Percentiles rank a stretch among this genome's conserved stretches.
phyloP scores from a whole-genome alignment of 345 rosid genomes.

The Linum trigynum region DNA sequence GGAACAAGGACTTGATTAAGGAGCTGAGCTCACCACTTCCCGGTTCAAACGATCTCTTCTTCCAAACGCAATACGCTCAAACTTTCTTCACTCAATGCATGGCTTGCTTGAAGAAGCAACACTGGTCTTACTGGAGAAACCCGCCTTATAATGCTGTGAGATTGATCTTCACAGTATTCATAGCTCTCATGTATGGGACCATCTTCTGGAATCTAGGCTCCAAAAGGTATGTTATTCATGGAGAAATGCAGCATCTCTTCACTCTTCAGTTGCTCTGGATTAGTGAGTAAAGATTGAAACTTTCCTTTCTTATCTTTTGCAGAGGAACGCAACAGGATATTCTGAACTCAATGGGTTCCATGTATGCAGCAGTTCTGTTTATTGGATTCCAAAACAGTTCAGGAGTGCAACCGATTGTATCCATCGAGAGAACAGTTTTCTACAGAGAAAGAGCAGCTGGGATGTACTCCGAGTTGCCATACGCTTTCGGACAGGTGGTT shows the following conservation, averaged over 20 bases:
- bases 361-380: slow-evolving; percentile 56
- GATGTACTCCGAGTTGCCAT: slow-evolving; percentile 66
- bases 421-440: slow-evolving; percentile 56
- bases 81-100: slow-evolving; percentile 35
- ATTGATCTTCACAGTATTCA: slow-evolving; percentile 41
- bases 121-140: slow-evolving; percentile 55
- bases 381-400: slow-evolving; percentile 46
- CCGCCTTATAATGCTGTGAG: slow-evolving; percentile 43
- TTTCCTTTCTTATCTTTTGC: slow-evolving; percentile 6
- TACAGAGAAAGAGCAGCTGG: slow-evolving; percentile 70
- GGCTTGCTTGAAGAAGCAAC: slow-evolving; percentile 66
- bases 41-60: slow-evolving; percentile 37
- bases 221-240: slow-evolving; percentile 27
- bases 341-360: slow-evolving; percentile 55
- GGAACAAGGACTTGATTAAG: slow-evolving; percentile 44
- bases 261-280: neutral
- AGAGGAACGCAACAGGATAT: slow-evolving; percentile 41
- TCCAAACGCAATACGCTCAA: slow-evolving; percentile 39
- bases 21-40: slow-evolving; percentile 38
- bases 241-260: neutral
- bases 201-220: slow-evolving; percentile 61
- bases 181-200: slow-evolving; percentile 56
- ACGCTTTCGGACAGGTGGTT: slow-evolving; percentile 64
- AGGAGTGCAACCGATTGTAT: slow-evolving; percentile 53
- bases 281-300: neutral